phyloP scores from a whole-genome alignment of 331 rosid genomes.

The Erythrophleum ivorense region DNA sequence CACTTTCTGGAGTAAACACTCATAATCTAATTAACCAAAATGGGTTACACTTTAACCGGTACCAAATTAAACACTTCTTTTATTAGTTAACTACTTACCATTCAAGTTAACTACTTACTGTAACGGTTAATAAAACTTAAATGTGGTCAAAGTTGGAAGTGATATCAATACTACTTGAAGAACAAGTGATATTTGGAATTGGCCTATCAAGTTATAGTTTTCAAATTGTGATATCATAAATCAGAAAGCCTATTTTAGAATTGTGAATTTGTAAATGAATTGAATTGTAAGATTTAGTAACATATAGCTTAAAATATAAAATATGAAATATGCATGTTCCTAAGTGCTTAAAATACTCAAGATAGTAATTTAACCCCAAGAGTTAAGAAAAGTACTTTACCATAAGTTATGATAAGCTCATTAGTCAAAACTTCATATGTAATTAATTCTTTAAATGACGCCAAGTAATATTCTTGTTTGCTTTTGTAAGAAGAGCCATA shows the following conservation, averaged over 20 bases:
- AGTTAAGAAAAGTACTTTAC: not conserved
- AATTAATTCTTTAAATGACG: not conserved
- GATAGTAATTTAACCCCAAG: not conserved
- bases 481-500: not conserved
- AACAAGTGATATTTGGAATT: not conserved
- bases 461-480: not conserved
- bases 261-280: not conserved
- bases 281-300: not conserved
- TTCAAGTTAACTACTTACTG: not conserved
- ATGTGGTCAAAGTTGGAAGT: constrained; percentile 5
- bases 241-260: not conserved
- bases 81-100: not conserved
- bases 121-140: not conserved
- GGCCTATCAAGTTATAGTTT: not conserved
- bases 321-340: not conserved
- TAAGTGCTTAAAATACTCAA: not conserved
- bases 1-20: not conserved
- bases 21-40: not conserved
- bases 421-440: not conserved
- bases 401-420: not conserved
- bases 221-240: not conserved
- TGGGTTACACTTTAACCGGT: not conserved
- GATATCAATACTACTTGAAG: not conserved
- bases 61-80: not conserved
- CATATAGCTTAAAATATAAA: not conserved